These are phyloP conservation scores for Penicillium atrosanguineum DNA, from an alignment of 495 filamentous ascomycete species.

Conservation along the genomic window DNA sequence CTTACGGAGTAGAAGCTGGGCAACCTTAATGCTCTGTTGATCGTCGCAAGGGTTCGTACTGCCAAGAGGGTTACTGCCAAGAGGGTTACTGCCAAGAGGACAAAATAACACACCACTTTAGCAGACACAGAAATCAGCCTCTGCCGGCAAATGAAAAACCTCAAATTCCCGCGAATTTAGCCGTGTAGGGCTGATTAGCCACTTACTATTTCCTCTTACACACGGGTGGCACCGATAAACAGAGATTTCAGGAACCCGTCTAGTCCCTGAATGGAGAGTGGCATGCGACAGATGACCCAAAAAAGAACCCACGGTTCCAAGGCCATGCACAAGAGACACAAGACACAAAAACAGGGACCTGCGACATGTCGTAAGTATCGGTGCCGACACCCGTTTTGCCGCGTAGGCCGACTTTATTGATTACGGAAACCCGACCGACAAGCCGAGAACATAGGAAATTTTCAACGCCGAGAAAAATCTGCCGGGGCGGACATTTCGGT, in stretches of 20 bases:
- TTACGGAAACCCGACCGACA: constrained; percentile 17
- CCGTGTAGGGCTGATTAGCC: not conserved
- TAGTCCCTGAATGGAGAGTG: not conserved
- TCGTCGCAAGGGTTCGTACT: constrained; percentile 18
- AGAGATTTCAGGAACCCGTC: not conserved
- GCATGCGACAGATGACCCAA: not conserved
- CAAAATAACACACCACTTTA: not conserved
- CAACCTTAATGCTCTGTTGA: constrained; percentile 2
- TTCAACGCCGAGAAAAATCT: not conserved
- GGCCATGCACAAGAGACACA: not conserved
- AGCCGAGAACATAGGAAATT: not conserved
- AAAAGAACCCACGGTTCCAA: not conserved
- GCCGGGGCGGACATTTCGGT: not conserved
- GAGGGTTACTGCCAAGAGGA: constrained; percentile 19
- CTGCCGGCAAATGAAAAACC: not conserved
- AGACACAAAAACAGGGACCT: not conserved
- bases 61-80: constrained; percentile 7
- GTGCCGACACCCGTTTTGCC: constrained; percentile 22
- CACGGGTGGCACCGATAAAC: not conserved
- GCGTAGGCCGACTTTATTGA: constrained; percentile 11
- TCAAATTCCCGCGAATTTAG: not conserved
- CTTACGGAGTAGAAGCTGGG: not conserved
- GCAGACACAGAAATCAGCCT: not conserved
- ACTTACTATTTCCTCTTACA: not conserved
- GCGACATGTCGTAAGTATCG: not conserved